Percentiles rank a stretch among this genome's conserved stretches.
These are phyloP conservation scores for Yamadazyma kanchanaburiensis DNA, from an alignment of 1,139 yeast genomes.

Conservation along the genomic window DNA sequence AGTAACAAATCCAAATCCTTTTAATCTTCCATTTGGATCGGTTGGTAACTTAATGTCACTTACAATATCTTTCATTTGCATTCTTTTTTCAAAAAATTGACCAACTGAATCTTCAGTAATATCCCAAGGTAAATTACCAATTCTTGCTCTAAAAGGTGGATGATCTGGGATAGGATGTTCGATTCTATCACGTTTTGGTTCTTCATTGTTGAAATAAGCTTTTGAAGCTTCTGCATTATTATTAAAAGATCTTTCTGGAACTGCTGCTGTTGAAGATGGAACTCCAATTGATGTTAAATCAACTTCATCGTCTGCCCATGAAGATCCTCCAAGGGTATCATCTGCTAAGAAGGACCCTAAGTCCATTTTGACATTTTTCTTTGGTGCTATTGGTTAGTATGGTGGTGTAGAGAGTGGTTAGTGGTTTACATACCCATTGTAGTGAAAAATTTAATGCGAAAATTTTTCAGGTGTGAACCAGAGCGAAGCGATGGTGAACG, in stretches of 20 bases:
- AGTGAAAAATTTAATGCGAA: slow-evolving; percentile 3
- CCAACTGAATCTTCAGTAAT: slow-evolving; percentile 62
- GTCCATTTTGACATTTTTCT: slow-evolving; percentile 47
- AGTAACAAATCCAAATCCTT: slow-evolving; percentile 87
- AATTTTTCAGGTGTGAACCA: too few relatives aligned
- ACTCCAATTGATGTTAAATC: slow-evolving; percentile 55
- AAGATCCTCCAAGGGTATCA: slow-evolving; percentile 44
- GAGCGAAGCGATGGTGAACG: too few relatives aligned
- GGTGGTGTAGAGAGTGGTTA: background rate
- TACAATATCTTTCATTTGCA: slow-evolving; percentile 47
- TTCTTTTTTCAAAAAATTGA: slow-evolving; percentile 65
- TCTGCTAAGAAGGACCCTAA: slow-evolving; percentile 50
- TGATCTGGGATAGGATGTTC: slow-evolving; percentile 86
- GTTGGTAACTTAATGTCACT: slow-evolving; percentile 67
- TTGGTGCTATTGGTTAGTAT: slow-evolving; percentile 26
- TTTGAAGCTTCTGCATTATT: slow-evolving; percentile 5
- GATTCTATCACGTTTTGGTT: slow-evolving; percentile 41
- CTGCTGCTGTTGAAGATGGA: slow-evolving; percentile 28
- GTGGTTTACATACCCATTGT: slow-evolving; percentile 16
- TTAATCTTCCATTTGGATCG: slow-evolving; percentile 63
- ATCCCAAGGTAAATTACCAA: slow-evolving; percentile 86
- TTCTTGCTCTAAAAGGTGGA: slow-evolving; percentile 89
- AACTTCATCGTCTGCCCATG: slow-evolving; percentile 62
- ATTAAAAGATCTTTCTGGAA: slow-evolving; percentile 16
- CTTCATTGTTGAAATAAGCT: slow-evolving; percentile 6